These are phyloP conservation scores for Nectriaceae sp. DNA, from an alignment of 2,329 filamentous ascomycete genomes.

Conservation along the genomic window DNA sequence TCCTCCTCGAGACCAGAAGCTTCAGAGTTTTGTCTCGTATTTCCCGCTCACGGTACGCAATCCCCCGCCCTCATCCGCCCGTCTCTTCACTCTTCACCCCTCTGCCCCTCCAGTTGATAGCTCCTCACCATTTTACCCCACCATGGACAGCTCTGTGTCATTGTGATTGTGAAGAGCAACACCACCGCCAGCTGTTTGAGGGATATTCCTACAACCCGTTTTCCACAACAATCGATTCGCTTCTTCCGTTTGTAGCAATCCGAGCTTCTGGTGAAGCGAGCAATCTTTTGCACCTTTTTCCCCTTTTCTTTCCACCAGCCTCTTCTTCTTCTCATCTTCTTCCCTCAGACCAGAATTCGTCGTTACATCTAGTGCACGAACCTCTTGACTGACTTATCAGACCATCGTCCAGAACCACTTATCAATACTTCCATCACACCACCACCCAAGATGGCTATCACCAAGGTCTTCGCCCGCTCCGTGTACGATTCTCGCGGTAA, in stretches of 20 bases:
- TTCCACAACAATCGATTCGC: constrained; percentile 15
- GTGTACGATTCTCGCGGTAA: constrained; percentile 99
- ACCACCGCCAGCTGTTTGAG: constrained; percentile 26
- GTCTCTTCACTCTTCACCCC: constrained; percentile 7
- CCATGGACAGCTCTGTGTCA: constrained; percentile 21
- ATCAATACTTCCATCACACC: constrained; percentile 13
- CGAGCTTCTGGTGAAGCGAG: constrained; percentile 18
- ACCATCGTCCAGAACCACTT: constrained; percentile 17
- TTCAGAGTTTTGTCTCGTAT: constrained; percentile 5
- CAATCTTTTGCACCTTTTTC: constrained; percentile 10
- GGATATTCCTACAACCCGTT: constrained; percentile 26
- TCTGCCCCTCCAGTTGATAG: constrained; percentile 2
- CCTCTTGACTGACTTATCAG: constrained; percentile 23
- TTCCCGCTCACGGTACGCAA: constrained; percentile 14
- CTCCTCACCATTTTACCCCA: constrained; percentile 21
- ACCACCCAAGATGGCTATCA: constrained; percentile 75
- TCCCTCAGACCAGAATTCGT: constrained; percentile 12
- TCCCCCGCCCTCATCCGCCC: constrained; percentile 5
- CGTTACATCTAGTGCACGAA: constrained; percentile 14
- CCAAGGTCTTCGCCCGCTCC: constrained; percentile 87
- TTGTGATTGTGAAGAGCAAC: constrained; percentile 27
- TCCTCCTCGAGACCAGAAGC: constrained; percentile 15
- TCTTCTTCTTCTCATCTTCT: constrained; percentile 9
- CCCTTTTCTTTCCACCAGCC: constrained; percentile 11
- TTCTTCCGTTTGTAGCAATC: constrained; percentile 10